A percentile compares a stretch with the other conserved stretches of the same genome.
phyloP scores from a whole-genome alignment of 768 basidiomycete species.

The Lactarius indigo region DNA sequence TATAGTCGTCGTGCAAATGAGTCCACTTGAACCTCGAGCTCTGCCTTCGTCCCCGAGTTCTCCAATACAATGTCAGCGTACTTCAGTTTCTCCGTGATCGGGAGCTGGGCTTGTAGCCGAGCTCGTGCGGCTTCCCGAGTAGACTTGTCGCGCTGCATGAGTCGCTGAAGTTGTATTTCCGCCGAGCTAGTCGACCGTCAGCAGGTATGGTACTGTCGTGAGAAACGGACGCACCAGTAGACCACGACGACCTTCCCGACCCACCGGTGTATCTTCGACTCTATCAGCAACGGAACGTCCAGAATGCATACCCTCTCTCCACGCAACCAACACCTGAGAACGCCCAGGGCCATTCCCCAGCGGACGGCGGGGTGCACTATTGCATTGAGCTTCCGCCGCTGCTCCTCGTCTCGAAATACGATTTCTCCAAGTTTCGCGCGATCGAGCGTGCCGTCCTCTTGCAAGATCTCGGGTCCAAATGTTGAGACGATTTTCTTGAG shows the following conservation, averaged over 20 bases:
- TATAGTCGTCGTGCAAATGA: constrained; percentile 40
- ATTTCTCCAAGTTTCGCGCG: constrained; percentile 79
- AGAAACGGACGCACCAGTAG: constrained; percentile 64
- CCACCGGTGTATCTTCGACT: constrained; percentile 79
- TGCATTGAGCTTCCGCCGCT: constrained; percentile 69
- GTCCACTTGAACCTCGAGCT: constrained; percentile 57
- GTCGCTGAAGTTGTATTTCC: constrained; percentile 77
- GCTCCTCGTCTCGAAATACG: constrained; percentile 73
- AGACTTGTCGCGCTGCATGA: constrained; percentile 72
- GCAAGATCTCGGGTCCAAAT: constrained; percentile 72
- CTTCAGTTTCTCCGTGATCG: constrained; percentile 72
- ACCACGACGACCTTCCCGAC: constrained; percentile 85
- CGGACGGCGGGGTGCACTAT: constrained; percentile 94
- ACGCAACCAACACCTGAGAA: constrained; percentile 67
- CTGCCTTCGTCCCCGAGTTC: constrained; percentile 74
- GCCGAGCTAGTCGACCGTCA: constrained; percentile 53
- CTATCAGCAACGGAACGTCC: constrained; percentile 91
- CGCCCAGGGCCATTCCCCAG: constrained; percentile 64
- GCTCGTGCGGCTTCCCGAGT: constrained; percentile 63
- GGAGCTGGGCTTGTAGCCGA: constrained; percentile 76
- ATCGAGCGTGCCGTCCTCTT: constrained; percentile 69
- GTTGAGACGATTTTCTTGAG: constrained; percentile 60
- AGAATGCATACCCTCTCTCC: constrained; percentile 79
- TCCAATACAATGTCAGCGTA: constrained; percentile 87
- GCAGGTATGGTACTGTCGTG: not conserved